phyloP scores from a whole-genome alignment of 805 yeast genomes.

The Yarrowia keelungensis region DNA sequence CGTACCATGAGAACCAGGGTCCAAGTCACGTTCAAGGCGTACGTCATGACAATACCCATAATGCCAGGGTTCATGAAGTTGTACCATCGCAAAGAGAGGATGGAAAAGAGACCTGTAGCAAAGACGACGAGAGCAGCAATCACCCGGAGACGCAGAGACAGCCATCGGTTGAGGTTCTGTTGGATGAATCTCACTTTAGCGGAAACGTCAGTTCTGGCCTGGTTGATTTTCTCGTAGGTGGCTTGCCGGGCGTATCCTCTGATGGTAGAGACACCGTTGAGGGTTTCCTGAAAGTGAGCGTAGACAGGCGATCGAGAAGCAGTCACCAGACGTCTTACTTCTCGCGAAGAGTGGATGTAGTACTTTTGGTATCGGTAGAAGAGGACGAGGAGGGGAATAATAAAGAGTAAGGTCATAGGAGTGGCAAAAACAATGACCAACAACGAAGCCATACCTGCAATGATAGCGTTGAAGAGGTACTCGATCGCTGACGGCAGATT shows the following conservation, averaged over 20 bases:
- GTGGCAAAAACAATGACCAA: slow-evolving; percentile 83
- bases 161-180: slow-evolving; percentile 87
- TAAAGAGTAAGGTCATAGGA: slow-evolving; percentile 79
- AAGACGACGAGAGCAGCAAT: slow-evolving; percentile 82
- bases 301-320: slow-evolving; percentile 76
- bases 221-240: slow-evolving; percentile 63
- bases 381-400: slow-evolving; percentile 69
- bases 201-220: slow-evolving; percentile 64
- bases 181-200: slow-evolving; percentile 85
- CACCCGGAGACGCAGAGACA: slow-evolving; percentile 84
- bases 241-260: slow-evolving; percentile 74
- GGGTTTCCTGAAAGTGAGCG: slow-evolving; percentile 82
- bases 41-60: slow-evolving; percentile 87
- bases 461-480: slow-evolving; percentile 51
- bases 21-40: slow-evolving; percentile 84
- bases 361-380: slow-evolving; percentile 74
- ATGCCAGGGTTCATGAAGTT: slow-evolving; percentile 73
- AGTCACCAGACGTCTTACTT: slow-evolving; percentile 74
- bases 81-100: slow-evolving; percentile 60
- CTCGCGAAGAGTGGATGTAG: slow-evolving; percentile 75
- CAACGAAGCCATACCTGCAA: slow-evolving; percentile 64
- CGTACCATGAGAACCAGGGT: slow-evolving; percentile 88
- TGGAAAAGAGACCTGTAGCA: slow-evolving; percentile 69
- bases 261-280: slow-evolving; percentile 78
- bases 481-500: slow-evolving; percentile 54